Evolutionary conservation across 2,329 filamentous ascomycete genomes (phyloP).

Genomic region (Hypoxylon sp.): DNA sequence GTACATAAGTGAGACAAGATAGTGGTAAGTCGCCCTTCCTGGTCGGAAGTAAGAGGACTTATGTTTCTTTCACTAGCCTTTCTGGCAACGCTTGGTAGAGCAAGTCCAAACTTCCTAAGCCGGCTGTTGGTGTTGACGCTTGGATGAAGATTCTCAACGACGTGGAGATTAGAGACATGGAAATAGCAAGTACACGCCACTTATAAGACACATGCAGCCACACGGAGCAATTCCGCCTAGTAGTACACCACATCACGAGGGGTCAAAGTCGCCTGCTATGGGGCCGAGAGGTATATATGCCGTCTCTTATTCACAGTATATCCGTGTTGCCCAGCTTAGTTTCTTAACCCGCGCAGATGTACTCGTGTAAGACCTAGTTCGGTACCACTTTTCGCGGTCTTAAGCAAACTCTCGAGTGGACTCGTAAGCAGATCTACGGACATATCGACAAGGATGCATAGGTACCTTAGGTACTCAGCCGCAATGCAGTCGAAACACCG

Average conservation of each 20-base stretch:
- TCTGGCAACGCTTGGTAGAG: neutral
- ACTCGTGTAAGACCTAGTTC: neutral
- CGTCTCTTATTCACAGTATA: neutral
- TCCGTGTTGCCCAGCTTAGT: neutral
- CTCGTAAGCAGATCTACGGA: neutral
- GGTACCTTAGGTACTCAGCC: constrained; percentile 1
- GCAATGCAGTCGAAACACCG: neutral
- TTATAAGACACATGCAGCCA: neutral
- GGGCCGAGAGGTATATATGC: neutral
- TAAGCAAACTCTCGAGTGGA: neutral
- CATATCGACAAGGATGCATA: neutral
- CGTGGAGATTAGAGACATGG: neutral
- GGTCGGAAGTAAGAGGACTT: neutral
- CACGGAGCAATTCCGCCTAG: neutral
- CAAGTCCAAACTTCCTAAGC: too few species aligned
- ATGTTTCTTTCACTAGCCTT: neutral
- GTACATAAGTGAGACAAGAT: neutral
- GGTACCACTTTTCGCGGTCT: too few species aligned
- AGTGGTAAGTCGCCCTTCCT: neutral
- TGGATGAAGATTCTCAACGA: neutral
- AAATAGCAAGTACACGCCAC: neutral
- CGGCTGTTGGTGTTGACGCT: neutral
- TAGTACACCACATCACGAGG: neutral
- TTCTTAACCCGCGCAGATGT: neutral
- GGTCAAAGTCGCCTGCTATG: neutral